Evolutionary conservation across 2,329 filamentous ascomycete genomes (phyloP), one percentile per base, ranked within the genome.

Genomic region (Stachybotrys chlorohalonatus): DNA sequence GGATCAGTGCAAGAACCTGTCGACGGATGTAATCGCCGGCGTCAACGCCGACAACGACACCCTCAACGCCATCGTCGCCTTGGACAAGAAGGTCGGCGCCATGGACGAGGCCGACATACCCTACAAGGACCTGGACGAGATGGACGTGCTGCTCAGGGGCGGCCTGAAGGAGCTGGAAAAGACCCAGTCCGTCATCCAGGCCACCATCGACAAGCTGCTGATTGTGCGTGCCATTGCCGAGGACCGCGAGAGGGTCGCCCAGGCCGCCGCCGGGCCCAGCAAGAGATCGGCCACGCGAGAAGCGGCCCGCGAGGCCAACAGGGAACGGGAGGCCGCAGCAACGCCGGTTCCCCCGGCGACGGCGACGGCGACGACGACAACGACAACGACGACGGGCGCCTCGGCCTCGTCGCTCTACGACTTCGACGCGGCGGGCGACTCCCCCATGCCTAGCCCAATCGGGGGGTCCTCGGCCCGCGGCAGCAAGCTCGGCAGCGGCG

Each of bases 401-500:
- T 63, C 66, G 8, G 66, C 68, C 3, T 66, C 70, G 13, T 73
- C 72, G 0, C 59, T 76, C 6, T 76, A 76, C 61, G 72, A 74
- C 49, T 75, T 78, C 59, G 74, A 76, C 42, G 72, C 67, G 4
- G 69, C 68, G 31, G 73, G 70, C 16, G 74, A 78, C 56, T 76
- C 72, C 7, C 73, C 75, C 5, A 70, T 76, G 5, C 74, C 75
- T 4, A 76, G 74, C 56, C 72, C 73, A 9, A 68, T 73, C 17
- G 70, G 66, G 39, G 65, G 60, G 16, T 60, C 57, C 53, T 65
- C 67, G 8, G 67, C 63, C 51, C 62, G 66, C 47, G 17, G 46
- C 46, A 47, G 46, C 46, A 73, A 73, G 53, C 66, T 69, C 42
- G 70, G 70, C 9, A 68, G 55, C 7, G 50, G 50, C 17, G 50